Percentiles rank a stretch among this genome's conserved stretches.
These are phyloP conservation scores for Xylaria grammica DNA, from an alignment of 495 filamentous ascomycete genomes.

Conservation along the genomic window DNA sequence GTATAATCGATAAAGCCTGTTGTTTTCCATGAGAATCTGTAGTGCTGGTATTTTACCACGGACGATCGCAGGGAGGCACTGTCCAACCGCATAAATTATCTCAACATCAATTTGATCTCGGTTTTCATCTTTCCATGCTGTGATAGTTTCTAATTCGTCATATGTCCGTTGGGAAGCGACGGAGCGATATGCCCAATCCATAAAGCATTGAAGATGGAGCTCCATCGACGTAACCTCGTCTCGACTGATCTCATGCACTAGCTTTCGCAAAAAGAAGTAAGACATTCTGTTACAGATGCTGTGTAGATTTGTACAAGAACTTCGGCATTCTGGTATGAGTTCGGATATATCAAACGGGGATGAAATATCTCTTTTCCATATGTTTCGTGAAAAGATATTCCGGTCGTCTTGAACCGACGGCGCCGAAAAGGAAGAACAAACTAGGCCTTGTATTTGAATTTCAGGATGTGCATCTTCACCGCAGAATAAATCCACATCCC, in stretches of 20 bases:
- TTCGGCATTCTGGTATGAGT: slow-evolving; percentile 21
- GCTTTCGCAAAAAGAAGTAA: slow-evolving; percentile 32
- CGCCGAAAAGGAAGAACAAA: neutral
- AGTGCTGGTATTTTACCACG: slow-evolving; percentile 2
- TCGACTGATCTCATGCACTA: slow-evolving; percentile 9
- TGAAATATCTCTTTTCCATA: slow-evolving; percentile 15
- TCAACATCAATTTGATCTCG: too few species aligned
- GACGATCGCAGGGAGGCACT: neutral
- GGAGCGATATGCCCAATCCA: too few species aligned
- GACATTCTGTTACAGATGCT: slow-evolving; percentile 31
- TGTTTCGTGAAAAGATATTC: neutral
- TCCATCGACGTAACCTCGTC: slow-evolving; percentile 2
- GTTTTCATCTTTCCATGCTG: too few species aligned
- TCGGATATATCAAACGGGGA: slow-evolving; percentile 14
- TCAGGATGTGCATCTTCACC: neutral
- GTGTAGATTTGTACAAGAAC: too few species aligned
- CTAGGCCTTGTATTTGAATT: neutral
- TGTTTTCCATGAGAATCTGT: neutral
- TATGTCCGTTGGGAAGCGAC: too few species aligned
- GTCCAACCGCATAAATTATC: slow-evolving; percentile 5
- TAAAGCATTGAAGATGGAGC: too few species aligned
- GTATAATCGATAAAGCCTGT: slow-evolving; percentile 44
- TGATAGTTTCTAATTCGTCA: too few species aligned
- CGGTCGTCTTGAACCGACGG: neutral
- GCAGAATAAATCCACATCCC: slow-evolving; percentile 2